Evolutionary conservation across 1,284 basidiomycete species (phyloP).

Genomic region (Coriolopsis trogii): DNA sequence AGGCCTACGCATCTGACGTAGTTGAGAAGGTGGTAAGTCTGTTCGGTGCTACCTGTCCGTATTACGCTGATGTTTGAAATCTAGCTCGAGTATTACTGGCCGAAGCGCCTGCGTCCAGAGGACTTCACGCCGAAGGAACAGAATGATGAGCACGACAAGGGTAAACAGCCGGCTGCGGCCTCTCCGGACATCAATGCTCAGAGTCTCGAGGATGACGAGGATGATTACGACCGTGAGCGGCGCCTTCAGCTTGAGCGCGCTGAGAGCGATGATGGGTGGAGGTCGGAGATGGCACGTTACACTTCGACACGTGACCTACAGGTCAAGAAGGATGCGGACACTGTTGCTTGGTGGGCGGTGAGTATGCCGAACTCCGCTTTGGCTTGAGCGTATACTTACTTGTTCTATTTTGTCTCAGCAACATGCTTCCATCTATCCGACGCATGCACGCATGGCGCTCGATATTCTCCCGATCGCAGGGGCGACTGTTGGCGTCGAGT

Average conservation of each 20-base stretch:
- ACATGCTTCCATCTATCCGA: constrained; percentile 2
- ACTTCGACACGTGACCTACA: neutral
- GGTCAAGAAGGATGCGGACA: constrained; percentile 6
- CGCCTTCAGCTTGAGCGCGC: neutral
- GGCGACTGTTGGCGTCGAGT: neutral
- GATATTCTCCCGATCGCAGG: constrained; percentile 7
- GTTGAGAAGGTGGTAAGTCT: constrained; percentile 10
- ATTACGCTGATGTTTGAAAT: too few species aligned
- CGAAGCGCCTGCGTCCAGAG: neutral
- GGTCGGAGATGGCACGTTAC: constrained; percentile 4
- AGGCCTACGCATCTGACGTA: constrained; percentile 17
- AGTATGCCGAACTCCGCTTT: too few species aligned
- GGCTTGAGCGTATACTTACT: too few species aligned
- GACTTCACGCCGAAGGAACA: too few species aligned
- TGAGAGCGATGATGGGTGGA: neutral
- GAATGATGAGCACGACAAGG: neutral
- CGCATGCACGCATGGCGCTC: constrained; percentile 7
- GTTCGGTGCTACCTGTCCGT: too few species aligned
- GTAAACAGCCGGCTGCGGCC: neutral
- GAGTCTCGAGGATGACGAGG: too few species aligned
- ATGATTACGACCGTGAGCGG: neutral
- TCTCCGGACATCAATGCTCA: neutral
- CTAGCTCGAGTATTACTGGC: neutral
- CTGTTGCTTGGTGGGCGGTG: constrained; percentile 6
- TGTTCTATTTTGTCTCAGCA: too few species aligned